phyloP scores from a whole-genome alignment of 148 eudicot species.

The Amaranthus hypochondriacus region DNA sequence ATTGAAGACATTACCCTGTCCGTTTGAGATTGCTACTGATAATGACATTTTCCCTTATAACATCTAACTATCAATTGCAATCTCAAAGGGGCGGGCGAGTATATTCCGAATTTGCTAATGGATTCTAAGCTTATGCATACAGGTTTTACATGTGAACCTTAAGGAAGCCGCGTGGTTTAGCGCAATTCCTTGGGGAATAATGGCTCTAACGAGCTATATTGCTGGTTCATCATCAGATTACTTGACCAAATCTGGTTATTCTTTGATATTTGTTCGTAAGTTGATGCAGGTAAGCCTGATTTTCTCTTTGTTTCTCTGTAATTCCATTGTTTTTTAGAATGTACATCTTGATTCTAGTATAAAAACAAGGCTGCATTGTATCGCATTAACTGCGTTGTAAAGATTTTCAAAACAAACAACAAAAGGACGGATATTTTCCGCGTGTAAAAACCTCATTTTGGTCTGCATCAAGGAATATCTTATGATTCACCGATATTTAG shows the following conservation, averaged over 20 bases:
- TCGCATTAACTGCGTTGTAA: no score
- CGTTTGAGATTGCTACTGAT: neutral
- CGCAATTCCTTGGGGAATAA: slow-evolving; percentile 95
- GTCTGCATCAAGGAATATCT: no score
- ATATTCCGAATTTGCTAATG: neutral
- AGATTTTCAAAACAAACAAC: no score
- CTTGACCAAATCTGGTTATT: slow-evolving; percentile 60
- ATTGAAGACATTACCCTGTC: neutral
- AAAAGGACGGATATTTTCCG: no score
- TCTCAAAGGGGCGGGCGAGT: no score
- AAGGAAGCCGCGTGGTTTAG: slow-evolving; percentile 98
- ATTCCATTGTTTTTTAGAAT: neutral
- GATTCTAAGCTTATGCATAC: neutral
- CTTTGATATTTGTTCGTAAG: slow-evolving; percentile 66
- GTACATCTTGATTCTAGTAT: neutral
- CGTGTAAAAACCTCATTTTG: no score
- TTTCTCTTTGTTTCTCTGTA: neutral
- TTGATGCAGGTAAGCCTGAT: slow-evolving; percentile 67
- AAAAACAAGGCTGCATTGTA: no score
- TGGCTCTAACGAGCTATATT: slow-evolving; percentile 83
- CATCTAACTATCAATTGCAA: no score
- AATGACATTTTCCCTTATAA: no score
- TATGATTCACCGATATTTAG: no score
- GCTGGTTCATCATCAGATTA: slow-evolving; percentile 81
- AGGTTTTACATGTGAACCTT: slow-evolving; percentile 82